Evolutionary conservation across 2,329 filamentous ascomycete genomes (phyloP).

Genomic region (Fusarium chaquense): DNA sequence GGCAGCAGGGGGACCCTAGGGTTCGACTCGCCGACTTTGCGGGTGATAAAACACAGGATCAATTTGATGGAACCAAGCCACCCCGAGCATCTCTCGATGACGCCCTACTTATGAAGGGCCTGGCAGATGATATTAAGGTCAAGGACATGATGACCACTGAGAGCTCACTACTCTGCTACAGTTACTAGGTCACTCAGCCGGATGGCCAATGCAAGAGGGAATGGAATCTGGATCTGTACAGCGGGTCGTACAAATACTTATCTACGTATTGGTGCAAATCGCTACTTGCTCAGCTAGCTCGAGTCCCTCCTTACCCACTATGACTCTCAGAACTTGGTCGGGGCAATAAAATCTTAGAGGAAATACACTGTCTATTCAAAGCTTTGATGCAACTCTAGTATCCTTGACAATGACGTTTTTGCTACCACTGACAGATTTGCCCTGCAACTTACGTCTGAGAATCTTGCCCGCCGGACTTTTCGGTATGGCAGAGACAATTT

Average conservation of each 20-base stretch:
- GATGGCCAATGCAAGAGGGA: not conserved
- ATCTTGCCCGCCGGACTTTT: conserved; percentile 13
- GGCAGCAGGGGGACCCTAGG: not conserved
- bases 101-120: not conserved
- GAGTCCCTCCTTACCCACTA: too few relatives aligned
- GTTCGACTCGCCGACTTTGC: not conserved
- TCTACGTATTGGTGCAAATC: too few relatives aligned
- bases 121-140: not conserved
- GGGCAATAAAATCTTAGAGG: too few relatives aligned
- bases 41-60: not conserved
- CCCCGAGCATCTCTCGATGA: not conserved
- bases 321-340: too few relatives aligned
- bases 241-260: not conserved
- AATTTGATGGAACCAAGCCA: not conserved
- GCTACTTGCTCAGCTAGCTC: too few relatives aligned
- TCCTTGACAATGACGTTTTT: not conserved
- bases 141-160: not conserved
- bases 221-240: fast-evolving
- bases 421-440: fast-evolving
- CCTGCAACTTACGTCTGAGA: not conserved
- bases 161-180: not conserved
- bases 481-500: conserved; percentile 9
- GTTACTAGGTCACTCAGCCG: not conserved
- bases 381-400: not conserved
- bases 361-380: not conserved